These are phyloP conservation scores for Phytophthora meadii DNA, from an alignment of 352 stramenopile species.

Conservation along the genomic window DNA sequence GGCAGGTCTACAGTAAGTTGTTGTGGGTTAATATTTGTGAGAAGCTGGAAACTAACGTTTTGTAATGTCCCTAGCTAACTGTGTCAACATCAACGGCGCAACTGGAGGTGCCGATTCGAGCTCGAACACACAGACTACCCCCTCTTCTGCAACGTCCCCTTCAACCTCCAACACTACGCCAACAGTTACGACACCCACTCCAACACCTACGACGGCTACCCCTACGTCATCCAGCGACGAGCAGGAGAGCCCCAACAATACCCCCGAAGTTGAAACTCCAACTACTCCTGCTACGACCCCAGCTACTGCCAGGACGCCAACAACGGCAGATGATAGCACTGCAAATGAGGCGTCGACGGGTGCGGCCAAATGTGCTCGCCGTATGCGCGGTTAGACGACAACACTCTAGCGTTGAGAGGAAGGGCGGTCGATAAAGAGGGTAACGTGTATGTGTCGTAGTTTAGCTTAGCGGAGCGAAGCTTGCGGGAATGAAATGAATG, in stretches of 20 bases:
- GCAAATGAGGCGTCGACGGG: not conserved
- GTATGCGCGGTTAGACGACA: slow-evolving; percentile 15
- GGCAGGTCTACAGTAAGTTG: slow-evolving; percentile 62
- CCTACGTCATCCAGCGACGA: slow-evolving; percentile 20
- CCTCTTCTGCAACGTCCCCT: slow-evolving; percentile 9
- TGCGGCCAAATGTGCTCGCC: slow-evolving; percentile 23
- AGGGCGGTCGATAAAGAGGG: not conserved
- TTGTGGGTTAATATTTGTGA: not conserved
- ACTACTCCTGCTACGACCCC: not conserved
- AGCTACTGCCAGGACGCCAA: not conserved
- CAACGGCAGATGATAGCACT: not conserved
- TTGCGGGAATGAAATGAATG: slow-evolving; percentile 1
- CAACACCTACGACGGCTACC: slow-evolving; percentile 2
- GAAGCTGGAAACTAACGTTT: slow-evolving; percentile 11
- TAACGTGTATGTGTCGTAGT: slow-evolving; percentile 7
- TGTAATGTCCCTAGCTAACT: slow-evolving; percentile 33
- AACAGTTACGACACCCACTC: slow-evolving; percentile 1
- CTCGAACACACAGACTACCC: slow-evolving; percentile 10
- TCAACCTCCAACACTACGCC: slow-evolving; percentile 17
- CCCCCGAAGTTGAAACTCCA: slow-evolving; percentile 2
- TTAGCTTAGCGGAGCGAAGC: not conserved
- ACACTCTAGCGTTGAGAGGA: not conserved
- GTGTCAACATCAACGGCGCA: slow-evolving; percentile 36
- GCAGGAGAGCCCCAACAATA: slow-evolving; percentile 3
- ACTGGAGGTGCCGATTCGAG: slow-evolving; percentile 11